Percentiles rank a stretch among this genome's conserved stretches.
Conservation (phyloP, 2,329 filamentous ascomycete genomes). For the Ilyonectria robusta region DNA sequence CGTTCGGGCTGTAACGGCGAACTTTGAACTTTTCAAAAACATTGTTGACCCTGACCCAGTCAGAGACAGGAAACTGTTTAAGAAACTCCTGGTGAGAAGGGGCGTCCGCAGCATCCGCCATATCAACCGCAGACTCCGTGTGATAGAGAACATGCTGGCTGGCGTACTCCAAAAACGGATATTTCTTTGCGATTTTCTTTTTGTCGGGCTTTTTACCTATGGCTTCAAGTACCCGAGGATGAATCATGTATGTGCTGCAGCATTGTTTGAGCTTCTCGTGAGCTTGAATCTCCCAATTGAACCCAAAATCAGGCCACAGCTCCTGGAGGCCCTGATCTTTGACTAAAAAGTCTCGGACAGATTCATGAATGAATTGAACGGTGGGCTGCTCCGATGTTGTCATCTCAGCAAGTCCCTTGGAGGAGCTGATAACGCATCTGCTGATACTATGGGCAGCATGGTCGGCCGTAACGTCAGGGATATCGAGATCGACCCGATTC, state of each 20-base stretch:
- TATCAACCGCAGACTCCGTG: slow-evolving; percentile 53
- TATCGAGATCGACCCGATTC: slow-evolving; percentile 41
- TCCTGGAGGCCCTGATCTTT: slow-evolving; percentile 51
- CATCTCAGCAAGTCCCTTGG: slow-evolving; percentile 65
- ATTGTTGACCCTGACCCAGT: slow-evolving; percentile 52
- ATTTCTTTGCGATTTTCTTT: slow-evolving; percentile 28
- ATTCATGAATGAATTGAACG: slow-evolving; percentile 68
- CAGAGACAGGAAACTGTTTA: slow-evolving; percentile 39
- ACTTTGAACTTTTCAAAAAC: slow-evolving; percentile 45
- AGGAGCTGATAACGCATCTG: slow-evolving; percentile 56
- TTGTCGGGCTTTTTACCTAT: too few species aligned
- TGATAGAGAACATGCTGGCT: slow-evolving; percentile 57
- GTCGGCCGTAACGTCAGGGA: too few species aligned
- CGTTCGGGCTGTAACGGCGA: slow-evolving; percentile 43
- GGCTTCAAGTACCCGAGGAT: background rate
- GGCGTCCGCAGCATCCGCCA: slow-evolving; percentile 33
- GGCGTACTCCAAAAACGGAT: slow-evolving; percentile 64
- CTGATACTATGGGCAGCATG: slow-evolving; percentile 15
- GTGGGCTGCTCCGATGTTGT: slow-evolving; percentile 50
- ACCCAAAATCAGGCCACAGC: slow-evolving; percentile 52
- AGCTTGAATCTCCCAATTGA: slow-evolving; percentile 51
- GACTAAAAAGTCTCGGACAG: slow-evolving; percentile 62
- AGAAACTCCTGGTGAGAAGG: slow-evolving; percentile 51
- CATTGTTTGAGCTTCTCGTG: slow-evolving; percentile 61
- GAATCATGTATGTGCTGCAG: slow-evolving; percentile 58